A percentile compares a stretch with the other conserved stretches of the same genome.
These are phyloP conservation scores for Dissophora ornata DNA, from an alignment of 192 early-diverging fungal genomes.

Conservation along the genomic window DNA sequence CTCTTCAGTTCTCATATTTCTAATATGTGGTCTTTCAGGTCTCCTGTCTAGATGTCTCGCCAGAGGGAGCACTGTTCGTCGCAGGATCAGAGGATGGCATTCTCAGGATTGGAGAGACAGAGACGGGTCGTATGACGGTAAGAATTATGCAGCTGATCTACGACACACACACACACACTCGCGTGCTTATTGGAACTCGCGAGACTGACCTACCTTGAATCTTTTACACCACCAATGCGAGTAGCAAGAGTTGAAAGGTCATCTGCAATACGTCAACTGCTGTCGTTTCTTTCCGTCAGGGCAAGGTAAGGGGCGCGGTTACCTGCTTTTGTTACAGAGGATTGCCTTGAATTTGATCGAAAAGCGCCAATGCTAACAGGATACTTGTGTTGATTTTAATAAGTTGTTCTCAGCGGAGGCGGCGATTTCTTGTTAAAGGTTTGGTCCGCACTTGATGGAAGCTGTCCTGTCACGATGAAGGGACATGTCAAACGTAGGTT, in stretches of 20 bases:
- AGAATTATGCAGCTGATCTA: no score
- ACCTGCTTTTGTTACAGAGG: no score
- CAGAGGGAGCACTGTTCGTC: constrained; percentile 59
- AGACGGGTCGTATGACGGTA: constrained; percentile 55
- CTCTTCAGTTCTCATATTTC: no score
- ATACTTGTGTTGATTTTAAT: not conserved
- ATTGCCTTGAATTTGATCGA: not conserved
- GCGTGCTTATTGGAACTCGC: no score
- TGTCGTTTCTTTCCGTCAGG: constrained; percentile 81
- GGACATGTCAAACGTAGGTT: constrained; percentile 72
- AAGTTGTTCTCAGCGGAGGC: constrained; percentile 74
- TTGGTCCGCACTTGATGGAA: constrained; percentile 82
- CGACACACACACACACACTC: no score
- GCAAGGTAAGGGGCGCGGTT: constrained; percentile 60
- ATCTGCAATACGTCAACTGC: constrained; percentile 73
- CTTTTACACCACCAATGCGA: no score
- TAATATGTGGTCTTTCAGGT: constrained; percentile 26
- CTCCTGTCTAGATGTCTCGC: constrained; percentile 59
- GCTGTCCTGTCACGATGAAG: constrained; percentile 75
- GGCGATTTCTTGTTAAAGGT: constrained; percentile 75
- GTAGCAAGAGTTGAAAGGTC: constrained; percentile 67
- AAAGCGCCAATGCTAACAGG: not conserved
- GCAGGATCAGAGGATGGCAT: constrained; percentile 53
- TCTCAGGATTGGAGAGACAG: constrained; percentile 55
- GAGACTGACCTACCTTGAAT: no score